phyloP scores from a whole-genome alignment of 257 asterid species.

The Agastache rugosa region DNA sequence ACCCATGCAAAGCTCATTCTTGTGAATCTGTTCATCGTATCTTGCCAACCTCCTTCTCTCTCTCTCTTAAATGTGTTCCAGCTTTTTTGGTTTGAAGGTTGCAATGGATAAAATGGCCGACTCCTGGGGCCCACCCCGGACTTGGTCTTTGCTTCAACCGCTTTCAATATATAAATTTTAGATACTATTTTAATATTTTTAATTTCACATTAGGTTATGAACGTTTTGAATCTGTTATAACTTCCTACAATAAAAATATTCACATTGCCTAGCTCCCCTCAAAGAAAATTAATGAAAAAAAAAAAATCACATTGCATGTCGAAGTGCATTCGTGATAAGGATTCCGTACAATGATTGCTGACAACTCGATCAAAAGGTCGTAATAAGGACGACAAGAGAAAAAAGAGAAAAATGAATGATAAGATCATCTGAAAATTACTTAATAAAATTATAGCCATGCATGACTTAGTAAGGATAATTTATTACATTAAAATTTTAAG shows the following conservation, averaged over 20 bases:
- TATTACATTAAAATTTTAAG: too few relatives aligned
- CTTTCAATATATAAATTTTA: neutral
- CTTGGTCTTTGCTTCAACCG: neutral
- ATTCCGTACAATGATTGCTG: neutral
- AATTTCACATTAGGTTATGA: neutral
- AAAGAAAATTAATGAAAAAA: neutral
- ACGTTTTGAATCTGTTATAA: neutral
- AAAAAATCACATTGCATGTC: neutral
- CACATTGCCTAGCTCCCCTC: neutral
- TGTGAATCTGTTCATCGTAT: neutral
- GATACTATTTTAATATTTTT: neutral
- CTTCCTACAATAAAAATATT: neutral
- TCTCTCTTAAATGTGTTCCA: neutral
- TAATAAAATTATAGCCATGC: too few relatives aligned
- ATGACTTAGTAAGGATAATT: too few relatives aligned
- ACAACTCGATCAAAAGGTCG: neutral
- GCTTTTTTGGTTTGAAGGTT: neutral
- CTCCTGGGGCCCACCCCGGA: conserved; percentile 1
- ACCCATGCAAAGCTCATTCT: neutral
- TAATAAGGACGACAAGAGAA: too few relatives aligned
- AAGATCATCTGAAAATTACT: too few relatives aligned
- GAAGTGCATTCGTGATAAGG: neutral
- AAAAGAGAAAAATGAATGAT: too few relatives aligned
- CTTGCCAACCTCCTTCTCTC: neutral
- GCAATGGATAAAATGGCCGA: neutral